Evolutionary conservation across 495 filamentous ascomycete species (phyloP).

Genomic region (Penicillium goetzii): DNA sequence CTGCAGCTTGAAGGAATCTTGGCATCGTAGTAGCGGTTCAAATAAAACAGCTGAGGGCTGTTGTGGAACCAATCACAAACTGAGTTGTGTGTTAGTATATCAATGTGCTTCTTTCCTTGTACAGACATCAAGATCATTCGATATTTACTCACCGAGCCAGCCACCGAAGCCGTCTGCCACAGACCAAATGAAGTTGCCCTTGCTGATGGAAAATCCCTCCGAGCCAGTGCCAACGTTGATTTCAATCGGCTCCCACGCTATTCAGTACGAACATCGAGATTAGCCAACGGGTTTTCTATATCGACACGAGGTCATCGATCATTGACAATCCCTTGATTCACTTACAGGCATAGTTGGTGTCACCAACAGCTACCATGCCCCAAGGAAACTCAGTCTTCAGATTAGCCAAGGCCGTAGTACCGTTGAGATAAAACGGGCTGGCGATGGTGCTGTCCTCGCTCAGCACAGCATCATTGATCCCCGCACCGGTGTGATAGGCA

Average conservation of each 20-base stretch:
- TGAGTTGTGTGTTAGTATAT: conserved; percentile 20
- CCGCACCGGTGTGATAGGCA: conserved; percentile 55
- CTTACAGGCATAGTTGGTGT: conserved; percentile 34
- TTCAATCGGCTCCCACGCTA: conserved; percentile 47
- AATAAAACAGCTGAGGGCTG: conserved; percentile 57
- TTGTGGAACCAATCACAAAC: conserved; percentile 61
- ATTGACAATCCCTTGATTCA: background rate
- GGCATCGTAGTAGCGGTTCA: conserved; percentile 34
- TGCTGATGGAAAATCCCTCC: conserved; percentile 45
- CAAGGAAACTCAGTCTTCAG: conserved; percentile 33
- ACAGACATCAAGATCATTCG: conserved; percentile 1
- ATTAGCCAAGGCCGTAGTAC: conserved; percentile 31
- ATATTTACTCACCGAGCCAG: conserved; percentile 53
- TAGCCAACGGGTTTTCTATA: conserved; percentile 1
- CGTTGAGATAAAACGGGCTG: conserved; percentile 45
- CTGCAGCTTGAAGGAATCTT: conserved; percentile 50
- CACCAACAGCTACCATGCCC: conserved; percentile 36
- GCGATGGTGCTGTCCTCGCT: conserved; percentile 30
- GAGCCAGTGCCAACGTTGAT: conserved; percentile 47
- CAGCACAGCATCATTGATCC: conserved; percentile 50
- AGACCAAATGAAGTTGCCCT: conserved; percentile 43
- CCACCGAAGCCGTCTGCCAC: conserved; percentile 47
- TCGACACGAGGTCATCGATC: background rate
- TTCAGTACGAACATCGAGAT: conserved; percentile 3
- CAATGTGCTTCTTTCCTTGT: background rate